Base-by-base conservation (phyloP, 2,329 filamentous ascomycete species). In the Alternaria panax region DNA sequence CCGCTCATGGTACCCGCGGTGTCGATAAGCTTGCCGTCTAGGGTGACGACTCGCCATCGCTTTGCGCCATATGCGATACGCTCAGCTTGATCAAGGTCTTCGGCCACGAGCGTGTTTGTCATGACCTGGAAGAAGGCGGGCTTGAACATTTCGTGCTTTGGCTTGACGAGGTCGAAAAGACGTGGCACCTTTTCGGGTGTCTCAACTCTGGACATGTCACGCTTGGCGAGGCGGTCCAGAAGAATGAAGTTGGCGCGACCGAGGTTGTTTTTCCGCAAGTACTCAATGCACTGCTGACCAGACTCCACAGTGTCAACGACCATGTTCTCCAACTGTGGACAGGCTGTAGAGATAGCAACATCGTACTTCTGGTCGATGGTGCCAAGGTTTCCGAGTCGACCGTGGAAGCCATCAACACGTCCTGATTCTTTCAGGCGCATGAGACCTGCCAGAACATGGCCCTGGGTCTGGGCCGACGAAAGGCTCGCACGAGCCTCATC, bases 1-100 rank as follows among this genome's bases (percentile, higher is more conserved):
- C 95, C 95, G 59, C 92, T 97, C 95, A 99, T 98, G 34, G 95
- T 98, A 84, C 95, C 95, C 1, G 94, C 97, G 76, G 96, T 96
- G 81, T 99, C 95, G 67, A 99, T 98, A 52, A 99, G 85, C 78
- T 97, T 93, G 48, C 95, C 95, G 61, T 93, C 92, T 2, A 99
- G 86, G 0, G 95, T 99, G 40, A 99, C 95, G 3, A 99, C 95
- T 65, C 95, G 89, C 95, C 95, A 99, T 77, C 95, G 85, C 81
- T 89, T 92, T 45, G 92, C 92, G 41, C 95, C 94, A 72, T 98
- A 99, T 7, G 95, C 95, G 66, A 99, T 97, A 46, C 95, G 89
- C 79, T 98, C 97, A 2, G 95, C 96, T 77, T 99, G 95, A n/a
- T 92, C 89, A 14, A 99, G 86, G 72, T 99, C 92, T 52, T 89